Evolutionary conservation across 345 rosid genomes (phyloP), one percentile per base, ranked within the genome.

Genomic region (Acer saccharum): DNA sequence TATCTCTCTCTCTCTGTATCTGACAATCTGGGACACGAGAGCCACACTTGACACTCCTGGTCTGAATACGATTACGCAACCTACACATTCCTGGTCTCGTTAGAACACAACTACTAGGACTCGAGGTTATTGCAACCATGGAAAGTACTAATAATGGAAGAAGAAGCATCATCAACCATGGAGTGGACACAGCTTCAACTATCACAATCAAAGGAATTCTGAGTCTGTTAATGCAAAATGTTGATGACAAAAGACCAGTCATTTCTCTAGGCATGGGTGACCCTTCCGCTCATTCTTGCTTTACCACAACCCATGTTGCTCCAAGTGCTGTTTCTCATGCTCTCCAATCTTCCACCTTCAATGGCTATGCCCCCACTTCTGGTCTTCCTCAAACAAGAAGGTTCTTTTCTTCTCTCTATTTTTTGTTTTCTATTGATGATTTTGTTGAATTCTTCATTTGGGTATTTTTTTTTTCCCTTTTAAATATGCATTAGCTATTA

Each of bases 321-420:
- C 83, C 64, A 44, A 80, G 89, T 72, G 93, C 99, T 81, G 94
- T 90, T 76, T 75, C 81, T 41, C 91, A 89, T 65, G 79, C 98
- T 76, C 95, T 96, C 78, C 87, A 80, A 65, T 96, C 95, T 32
- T 81, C 86, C 14, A 92, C 87, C 71, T 96, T 96, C 83, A 88
- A 96, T 87, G 98, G 99, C 62, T 96, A 96, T 80, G 77, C 99
- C 25, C 99, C 99, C 25, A 90, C 98, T 9, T 92, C 86, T 67
- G 97, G 99, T 71, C 98, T 94, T 77, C 97, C 97, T 21, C 97
- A 89, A 79, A 71, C 97, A 12, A 91, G 98, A 87, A 93, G 98
- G 99, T 92, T 50, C 64, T 52, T 3, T 23, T 14, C 10, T 41
- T 46, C 9, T 44, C 1, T 9, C 12, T 43, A 10, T 43, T 39